phyloP scores from a whole-genome alignment of 192 early-diverging fungal species.

The Coemansia sp. region DNA sequence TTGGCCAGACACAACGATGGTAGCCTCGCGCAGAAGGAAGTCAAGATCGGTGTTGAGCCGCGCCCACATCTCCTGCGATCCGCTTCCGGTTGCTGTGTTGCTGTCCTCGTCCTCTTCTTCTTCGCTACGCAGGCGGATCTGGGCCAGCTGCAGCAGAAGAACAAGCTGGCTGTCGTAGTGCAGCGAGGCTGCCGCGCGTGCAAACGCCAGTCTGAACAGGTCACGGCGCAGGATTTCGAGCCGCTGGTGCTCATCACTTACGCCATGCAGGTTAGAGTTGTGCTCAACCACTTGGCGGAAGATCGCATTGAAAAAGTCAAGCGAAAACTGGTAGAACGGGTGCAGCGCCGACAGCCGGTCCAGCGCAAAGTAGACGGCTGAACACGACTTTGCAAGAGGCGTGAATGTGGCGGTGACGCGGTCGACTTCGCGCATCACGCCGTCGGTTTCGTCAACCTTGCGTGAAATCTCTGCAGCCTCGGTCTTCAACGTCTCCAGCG shows the following conservation, averaged over 20 bases:
- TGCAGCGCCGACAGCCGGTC: conserved; percentile 88
- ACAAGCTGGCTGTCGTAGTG: conserved; percentile 90
- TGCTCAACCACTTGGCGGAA: conserved; percentile 84
- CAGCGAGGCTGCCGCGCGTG: conserved; percentile 77
- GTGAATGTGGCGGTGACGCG: conserved; percentile 85
- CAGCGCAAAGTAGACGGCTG: conserved; percentile 95
- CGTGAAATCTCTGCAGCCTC: conserved; percentile 93
- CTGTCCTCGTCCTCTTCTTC: conserved; percentile 31
- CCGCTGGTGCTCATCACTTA: conserved; percentile 69
- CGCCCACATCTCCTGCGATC: conserved; percentile 43
- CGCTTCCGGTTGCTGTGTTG: not conserved
- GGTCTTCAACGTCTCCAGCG: conserved; percentile 92
- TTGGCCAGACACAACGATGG: not conserved
- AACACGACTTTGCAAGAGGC: conserved; percentile 87
- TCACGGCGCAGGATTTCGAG: conserved; percentile 75
- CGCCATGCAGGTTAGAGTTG: conserved; percentile 64
- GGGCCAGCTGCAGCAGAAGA: conserved; percentile 83
- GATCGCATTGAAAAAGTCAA: conserved; percentile 93
- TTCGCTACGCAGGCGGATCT: conserved; percentile 73
- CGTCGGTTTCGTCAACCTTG: conserved; percentile 93
- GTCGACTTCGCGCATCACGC: conserved; percentile 94
- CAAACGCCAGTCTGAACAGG: conserved; percentile 80
- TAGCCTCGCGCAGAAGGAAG: conserved; percentile 36
- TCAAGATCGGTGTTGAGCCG: conserved; percentile 45
- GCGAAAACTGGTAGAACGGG: conserved; percentile 98